Evolutionary conservation across 495 filamentous ascomycete species (phyloP).

Genomic region (Aspergillus sclerotioniger): DNA sequence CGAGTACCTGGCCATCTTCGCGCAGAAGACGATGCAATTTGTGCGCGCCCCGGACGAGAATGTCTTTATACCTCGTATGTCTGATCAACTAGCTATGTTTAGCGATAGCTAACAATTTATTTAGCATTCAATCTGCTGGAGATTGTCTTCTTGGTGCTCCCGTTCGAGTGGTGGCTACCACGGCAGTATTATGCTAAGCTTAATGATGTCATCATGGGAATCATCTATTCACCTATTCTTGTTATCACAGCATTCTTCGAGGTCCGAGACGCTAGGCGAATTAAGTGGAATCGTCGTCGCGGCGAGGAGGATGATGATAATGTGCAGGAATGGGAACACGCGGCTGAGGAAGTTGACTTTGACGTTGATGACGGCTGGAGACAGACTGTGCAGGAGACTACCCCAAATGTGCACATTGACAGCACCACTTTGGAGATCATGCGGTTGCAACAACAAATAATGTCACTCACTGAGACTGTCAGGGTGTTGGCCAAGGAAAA

Average conservation of each 20-base stretch:
- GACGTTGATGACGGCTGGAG: slow-evolving; percentile 80
- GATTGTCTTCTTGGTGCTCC: slow-evolving; percentile 71
- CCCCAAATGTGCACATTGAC: slow-evolving; percentile 75
- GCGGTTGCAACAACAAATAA: slow-evolving; percentile 66
- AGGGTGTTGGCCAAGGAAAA: slow-evolving; percentile 38
- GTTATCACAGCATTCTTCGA: slow-evolving; percentile 77
- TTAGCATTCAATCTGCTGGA: slow-evolving; percentile 87
- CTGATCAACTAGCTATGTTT: neutral
- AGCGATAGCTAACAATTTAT: neutral
- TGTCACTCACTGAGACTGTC: slow-evolving; percentile 62
- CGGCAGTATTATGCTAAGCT: slow-evolving; percentile 65
- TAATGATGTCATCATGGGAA: slow-evolving; percentile 83
- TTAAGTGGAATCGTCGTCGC: slow-evolving; percentile 67
- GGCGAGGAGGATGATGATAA: slow-evolving; percentile 90
- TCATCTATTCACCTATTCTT: slow-evolving; percentile 83
- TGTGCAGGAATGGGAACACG: slow-evolving; percentile 89
- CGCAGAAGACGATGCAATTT: slow-evolving; percentile 92
- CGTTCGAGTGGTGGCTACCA: slow-evolving; percentile 94
- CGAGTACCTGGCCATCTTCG: slow-evolving; percentile 87
- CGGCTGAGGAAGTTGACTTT: slow-evolving; percentile 68
- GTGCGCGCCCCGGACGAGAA: slow-evolving; percentile 97
- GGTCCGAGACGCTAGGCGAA: slow-evolving; percentile 61
- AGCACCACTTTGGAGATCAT: slow-evolving; percentile 64
- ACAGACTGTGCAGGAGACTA: slow-evolving; percentile 67
- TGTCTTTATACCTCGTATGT: slow-evolving; percentile 81